These are phyloP conservation scores for Euptelea pleiosperma DNA, from an alignment of 164 flowering plant species.

Conservation along the genomic window DNA sequence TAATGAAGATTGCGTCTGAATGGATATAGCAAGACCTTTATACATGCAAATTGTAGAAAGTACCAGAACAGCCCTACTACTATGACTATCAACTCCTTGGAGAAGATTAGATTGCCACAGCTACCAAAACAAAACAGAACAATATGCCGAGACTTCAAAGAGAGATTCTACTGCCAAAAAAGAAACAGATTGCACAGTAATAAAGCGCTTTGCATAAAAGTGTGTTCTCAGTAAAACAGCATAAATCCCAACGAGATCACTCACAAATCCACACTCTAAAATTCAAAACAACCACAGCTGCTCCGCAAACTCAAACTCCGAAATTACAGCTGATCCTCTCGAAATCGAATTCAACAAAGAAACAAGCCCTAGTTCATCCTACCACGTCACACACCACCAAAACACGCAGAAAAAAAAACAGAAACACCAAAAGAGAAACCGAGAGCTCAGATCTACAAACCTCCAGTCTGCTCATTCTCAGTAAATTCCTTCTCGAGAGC, in stretches of 20 bases:
- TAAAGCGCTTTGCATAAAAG: not conserved
- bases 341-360: not conserved
- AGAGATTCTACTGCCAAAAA: no score
- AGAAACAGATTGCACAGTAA: no score
- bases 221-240: not conserved
- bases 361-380: not conserved
- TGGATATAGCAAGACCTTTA: no score
- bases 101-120: no score
- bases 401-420: not conserved
- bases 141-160: no score
- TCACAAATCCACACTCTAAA: not conserved
- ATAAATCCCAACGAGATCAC: not conserved
- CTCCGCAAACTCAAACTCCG: not conserved
- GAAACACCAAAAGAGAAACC: not conserved
- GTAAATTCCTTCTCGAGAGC: conserved; percentile 81
- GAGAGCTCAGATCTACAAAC: conserved; percentile 36
- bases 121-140: no score
- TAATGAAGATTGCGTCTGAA: no score
- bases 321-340: not conserved
- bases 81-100: no score
- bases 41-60: no score
- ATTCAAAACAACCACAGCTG: not conserved
- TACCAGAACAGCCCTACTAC: no score
- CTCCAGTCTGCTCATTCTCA: conserved; percentile 57
- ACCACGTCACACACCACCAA: conserved; percentile 1